Conservation (phyloP, 2,329 filamentous ascomycete genomes). For the Trichoderma sp. region DNA sequence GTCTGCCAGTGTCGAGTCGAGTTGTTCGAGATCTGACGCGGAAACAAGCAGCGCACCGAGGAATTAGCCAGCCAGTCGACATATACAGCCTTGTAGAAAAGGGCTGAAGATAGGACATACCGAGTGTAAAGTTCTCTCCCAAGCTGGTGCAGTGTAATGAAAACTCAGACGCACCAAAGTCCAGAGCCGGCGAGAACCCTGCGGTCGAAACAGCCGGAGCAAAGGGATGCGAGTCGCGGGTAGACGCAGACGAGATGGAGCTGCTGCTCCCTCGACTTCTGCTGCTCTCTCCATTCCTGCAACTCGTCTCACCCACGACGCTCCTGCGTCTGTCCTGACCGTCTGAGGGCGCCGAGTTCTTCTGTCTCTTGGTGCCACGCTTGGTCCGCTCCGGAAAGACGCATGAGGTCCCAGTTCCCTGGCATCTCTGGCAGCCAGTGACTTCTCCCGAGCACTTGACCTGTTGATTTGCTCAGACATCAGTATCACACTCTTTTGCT, state of each 20-base stretch:
- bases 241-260: background rate
- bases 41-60: no score
- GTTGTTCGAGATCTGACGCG: conserved; percentile 2
- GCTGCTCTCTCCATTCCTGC: conserved; percentile 1
- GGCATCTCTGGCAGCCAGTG: conserved; percentile 14
- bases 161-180: conserved; percentile 1
- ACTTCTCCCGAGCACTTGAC: conserved; percentile 20
- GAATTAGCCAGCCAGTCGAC: background rate
- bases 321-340: background rate
- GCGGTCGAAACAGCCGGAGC: background rate
- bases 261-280: background rate
- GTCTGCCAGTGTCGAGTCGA: conserved; percentile 3
- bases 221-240: background rate
- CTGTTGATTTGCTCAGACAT: background rate
- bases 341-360: conserved; percentile 9
- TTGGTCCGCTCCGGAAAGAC: conserved; percentile 18
- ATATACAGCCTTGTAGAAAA: background rate
- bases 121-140: background rate
- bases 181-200: background rate
- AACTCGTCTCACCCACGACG: background rate
- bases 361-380: conserved; percentile 16
- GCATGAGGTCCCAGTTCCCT: conserved; percentile 3
- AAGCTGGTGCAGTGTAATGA: conserved; percentile 10
- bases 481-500: background rate
- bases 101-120: background rate